These are phyloP conservation scores for Neckera pumila DNA, from an alignment of 225 moss, liverwort and hornwort genomes.

Conservation along the genomic window DNA sequence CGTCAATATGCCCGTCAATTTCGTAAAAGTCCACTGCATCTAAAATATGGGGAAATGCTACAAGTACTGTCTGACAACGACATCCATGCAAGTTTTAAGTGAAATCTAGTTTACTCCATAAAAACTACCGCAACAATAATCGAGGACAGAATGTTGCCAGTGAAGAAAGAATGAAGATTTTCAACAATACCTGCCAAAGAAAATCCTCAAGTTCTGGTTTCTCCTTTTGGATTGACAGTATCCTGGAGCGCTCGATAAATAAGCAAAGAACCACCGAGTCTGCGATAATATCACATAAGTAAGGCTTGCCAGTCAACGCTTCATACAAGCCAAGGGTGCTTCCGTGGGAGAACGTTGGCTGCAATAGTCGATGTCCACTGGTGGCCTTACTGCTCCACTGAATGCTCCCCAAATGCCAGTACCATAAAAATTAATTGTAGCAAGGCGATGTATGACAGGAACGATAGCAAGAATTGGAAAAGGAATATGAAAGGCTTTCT, in stretches of 20 bases:
- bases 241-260: constrained; percentile 50
- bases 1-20: neutral
- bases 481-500: neutral
- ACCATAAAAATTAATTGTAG: neutral
- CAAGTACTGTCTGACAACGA: neutral
- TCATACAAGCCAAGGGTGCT: constrained; percentile 88
- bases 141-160: neutral
- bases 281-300: constrained; percentile 52
- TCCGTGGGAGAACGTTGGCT: constrained; percentile 69
- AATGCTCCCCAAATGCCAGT: neutral
- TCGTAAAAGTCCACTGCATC: neutral
- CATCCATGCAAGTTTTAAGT: neutral
- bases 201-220: constrained; percentile 65
- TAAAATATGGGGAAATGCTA: neutral
- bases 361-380: constrained; percentile 16
- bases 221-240: constrained; percentile 14
- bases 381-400: constrained; percentile 61
- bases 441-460: neutral
- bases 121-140: neutral
- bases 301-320: constrained; percentile 65
- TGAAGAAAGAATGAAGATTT: neutral
- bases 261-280: constrained; percentile 81
- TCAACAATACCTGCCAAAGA: constrained; percentile 69
- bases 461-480: neutral
- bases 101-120: neutral